phyloP scores from a whole-genome alignment of 1,139 yeast genomes.

The Nakaseomyces sp. region DNA sequence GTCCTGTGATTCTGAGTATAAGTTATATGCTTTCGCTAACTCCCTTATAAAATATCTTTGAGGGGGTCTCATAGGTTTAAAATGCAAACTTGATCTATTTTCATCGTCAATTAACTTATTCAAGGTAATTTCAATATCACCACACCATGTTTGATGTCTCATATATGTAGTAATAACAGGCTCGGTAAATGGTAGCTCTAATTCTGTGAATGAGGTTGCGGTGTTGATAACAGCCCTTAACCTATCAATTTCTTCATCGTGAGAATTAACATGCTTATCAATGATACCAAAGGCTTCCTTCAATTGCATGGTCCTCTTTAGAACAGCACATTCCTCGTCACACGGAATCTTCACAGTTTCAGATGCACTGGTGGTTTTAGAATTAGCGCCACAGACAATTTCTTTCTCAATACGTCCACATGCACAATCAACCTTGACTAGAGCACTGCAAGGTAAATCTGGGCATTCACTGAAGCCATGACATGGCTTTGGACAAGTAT shows the following conservation, averaged over 20 bases:
- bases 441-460: constrained; percentile 43
- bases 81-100: constrained; percentile 38
- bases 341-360: constrained; percentile 40
- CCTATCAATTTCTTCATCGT: constrained; percentile 17
- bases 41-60: constrained; percentile 68
- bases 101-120: constrained; percentile 40
- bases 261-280: constrained; percentile 10
- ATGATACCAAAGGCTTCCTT: constrained; percentile 49
- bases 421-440: constrained; percentile 45
- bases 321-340: constrained; percentile 60
- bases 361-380: constrained; percentile 19
- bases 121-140: constrained; percentile 47
- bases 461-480: constrained; percentile 54
- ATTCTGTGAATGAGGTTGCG: constrained; percentile 23
- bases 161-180: constrained; percentile 38
- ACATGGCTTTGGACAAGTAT: constrained; percentile 53
- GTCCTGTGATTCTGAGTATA: constrained; percentile 70
- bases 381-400: constrained; percentile 48
- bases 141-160: constrained; percentile 57
- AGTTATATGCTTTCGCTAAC: constrained; percentile 48
- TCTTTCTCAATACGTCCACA: constrained; percentile 51
- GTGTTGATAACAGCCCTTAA: constrained; percentile 9
- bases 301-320: constrained; percentile 51
- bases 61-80: constrained; percentile 62
- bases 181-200: constrained; percentile 37